Evolutionary conservation across 208 protist genomes (phyloP).

Genomic region (Wallacemonas sp.): DNA sequence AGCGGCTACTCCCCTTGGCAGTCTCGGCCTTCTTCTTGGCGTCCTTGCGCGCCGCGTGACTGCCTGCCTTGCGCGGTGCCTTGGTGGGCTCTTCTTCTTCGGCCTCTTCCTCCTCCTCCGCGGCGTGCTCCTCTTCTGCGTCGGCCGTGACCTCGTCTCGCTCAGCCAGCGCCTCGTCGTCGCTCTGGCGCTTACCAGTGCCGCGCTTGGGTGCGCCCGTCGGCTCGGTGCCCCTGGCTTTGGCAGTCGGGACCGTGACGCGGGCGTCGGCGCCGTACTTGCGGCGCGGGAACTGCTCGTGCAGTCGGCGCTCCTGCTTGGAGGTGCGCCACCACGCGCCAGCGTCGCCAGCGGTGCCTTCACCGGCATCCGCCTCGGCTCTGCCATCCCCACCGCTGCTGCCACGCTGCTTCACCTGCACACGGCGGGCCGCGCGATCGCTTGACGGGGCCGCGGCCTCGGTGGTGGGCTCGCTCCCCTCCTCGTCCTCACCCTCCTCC

Average conservation of each 20-base stretch:
- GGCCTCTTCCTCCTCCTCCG: conserved; percentile 12
- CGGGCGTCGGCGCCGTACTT: conserved; percentile 63
- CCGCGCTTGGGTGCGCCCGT: conserved; percentile 2
- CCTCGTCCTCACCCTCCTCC: conserved; percentile 20
- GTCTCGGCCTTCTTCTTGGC: conserved; percentile 8
- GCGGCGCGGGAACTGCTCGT: conserved; percentile 68
- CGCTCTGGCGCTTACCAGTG: conserved; percentile 13
- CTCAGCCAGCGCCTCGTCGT: conserved; percentile 9
- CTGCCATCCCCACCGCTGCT: neutral
- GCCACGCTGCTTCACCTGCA: neutral
- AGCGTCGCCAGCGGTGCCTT: conserved; percentile 28
- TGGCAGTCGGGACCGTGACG: conserved; percentile 13
- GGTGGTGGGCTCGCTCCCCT: too few relatives aligned
- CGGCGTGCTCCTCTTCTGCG: conserved; percentile 19
- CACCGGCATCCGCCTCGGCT: neutral
- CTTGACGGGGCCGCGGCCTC: too few relatives aligned
- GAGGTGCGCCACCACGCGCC: conserved; percentile 76
- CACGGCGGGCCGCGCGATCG: too few relatives aligned
- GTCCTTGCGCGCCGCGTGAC: conserved; percentile 1
- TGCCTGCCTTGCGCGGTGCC: conserved; percentile 7
- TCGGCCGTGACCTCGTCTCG: conserved; percentile 11
- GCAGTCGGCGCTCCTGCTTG: conserved; percentile 52
- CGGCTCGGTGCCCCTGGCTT: conserved; percentile 1
- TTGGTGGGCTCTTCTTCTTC: conserved; percentile 27
- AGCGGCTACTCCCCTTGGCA: too few relatives aligned